Percentiles rank a stretch among this genome's conserved stretches.
phyloP scores from a whole-genome alignment of 345 rosid species.

The Crucihimalaya himalaica region DNA sequence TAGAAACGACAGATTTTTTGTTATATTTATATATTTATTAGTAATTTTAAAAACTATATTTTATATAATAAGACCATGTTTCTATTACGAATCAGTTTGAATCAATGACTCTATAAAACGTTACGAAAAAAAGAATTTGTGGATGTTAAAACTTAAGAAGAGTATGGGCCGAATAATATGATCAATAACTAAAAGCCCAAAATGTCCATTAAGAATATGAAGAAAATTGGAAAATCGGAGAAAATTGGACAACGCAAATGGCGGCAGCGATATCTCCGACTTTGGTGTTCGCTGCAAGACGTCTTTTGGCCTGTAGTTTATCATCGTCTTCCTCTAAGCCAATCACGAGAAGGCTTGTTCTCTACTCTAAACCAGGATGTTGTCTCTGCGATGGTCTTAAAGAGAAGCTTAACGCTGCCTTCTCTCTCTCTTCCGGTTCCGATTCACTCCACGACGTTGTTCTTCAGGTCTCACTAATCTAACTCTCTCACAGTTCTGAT shows the following conservation, averaged over 20 bases:
- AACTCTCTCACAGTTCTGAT: not conserved
- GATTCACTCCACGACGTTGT: slow-evolving; percentile 70
- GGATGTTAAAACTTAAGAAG: not conserved
- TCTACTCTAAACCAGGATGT: slow-evolving; percentile 88
- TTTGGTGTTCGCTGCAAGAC: slow-evolving; percentile 37
- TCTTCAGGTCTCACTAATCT: slow-evolving; percentile 54
- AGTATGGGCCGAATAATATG: not conserved
- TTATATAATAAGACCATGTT: no score
- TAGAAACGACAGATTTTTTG: no score
- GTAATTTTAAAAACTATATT: no score
- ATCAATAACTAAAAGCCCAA: not conserved
- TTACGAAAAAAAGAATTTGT: not conserved
- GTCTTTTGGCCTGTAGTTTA: slow-evolving; percentile 40
- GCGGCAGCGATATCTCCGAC: slow-evolving; percentile 47
- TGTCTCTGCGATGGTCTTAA: slow-evolving; percentile 96
- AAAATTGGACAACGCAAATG: slow-evolving; percentile 23
- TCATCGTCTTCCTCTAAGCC: slow-evolving; percentile 39
- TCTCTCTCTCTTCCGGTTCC: slow-evolving; percentile 61
- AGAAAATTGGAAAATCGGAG: not conserved
- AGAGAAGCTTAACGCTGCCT: slow-evolving; percentile 82
- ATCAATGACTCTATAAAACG: no score
- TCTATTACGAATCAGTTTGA: no score
- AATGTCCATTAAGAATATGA: slow-evolving; percentile 1
- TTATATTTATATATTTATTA: no score
- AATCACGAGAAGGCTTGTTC: slow-evolving; percentile 54